Evolutionary conservation across 768 basidiomycete species (phyloP).

Genomic region (Termitomyces heimii): DNA sequence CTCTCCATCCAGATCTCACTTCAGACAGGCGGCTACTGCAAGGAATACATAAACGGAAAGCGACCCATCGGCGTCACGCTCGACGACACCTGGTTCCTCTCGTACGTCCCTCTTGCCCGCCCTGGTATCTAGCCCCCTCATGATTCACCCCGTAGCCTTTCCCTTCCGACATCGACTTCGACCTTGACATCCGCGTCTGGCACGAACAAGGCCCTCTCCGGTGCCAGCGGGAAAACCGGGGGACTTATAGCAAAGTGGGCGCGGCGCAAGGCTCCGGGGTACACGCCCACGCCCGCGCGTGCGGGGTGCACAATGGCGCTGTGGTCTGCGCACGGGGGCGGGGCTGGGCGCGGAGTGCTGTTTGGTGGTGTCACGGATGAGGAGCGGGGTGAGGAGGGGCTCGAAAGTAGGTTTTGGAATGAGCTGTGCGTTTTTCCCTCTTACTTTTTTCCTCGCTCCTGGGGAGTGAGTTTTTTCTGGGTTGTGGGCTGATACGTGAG

Average conservation of each 20-base stretch:
- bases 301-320: constrained; percentile 72
- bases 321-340: constrained; percentile 48
- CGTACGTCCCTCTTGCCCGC: neutral
- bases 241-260: neutral
- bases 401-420: constrained; percentile 66
- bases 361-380: constrained; percentile 90
- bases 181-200: too few relatives aligned
- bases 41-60: neutral
- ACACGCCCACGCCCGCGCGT: neutral
- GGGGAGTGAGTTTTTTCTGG: neutral
- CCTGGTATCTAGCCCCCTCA: fast-evolving
- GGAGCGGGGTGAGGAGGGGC: constrained; percentile 74
- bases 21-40: constrained; percentile 56
- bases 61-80: neutral
- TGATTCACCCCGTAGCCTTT: neutral
- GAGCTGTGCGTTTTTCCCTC: neutral
- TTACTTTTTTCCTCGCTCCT: neutral
- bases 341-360: constrained; percentile 32
- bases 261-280: neutral
- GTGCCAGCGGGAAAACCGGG: neutral
- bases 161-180: neutral
- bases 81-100: neutral
- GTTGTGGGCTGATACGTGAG: neutral
- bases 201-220: neutral
- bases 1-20: neutral